Base-by-base conservation (phyloP, 139 green algal genomes). In the Chlorella ohadii region DNA sequence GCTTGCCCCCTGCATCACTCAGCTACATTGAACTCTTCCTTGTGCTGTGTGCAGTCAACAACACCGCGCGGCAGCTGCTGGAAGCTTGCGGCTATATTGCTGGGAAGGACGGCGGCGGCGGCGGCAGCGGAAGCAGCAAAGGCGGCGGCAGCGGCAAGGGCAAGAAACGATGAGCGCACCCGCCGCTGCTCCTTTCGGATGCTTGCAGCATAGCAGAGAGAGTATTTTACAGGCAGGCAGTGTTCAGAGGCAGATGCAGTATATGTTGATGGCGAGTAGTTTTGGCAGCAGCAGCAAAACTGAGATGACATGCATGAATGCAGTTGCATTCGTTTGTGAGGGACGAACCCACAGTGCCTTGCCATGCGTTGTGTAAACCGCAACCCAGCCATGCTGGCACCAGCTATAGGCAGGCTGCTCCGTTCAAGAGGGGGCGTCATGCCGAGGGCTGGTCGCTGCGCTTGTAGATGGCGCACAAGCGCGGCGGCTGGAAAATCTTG, bases 51-150 rank as follows among this genome's bases (percentile, higher is more conserved):
- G 51, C 51, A 59, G 51, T 98, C 79, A 98, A 95, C 88, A 97
- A 98, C 88, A 92, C 91, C 0, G 95, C 95, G 0, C 81, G 95
- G 23, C 33, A 87, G n/a, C 79, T 96, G 56, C 88, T 98, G 78
- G 92, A 94, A 23, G 27, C 82, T 1, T 73, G 80, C 23, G 92
- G 89, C 23, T 90, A 73, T 81, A 85, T 91, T 38, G 70, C 67
- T 19, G n/a, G 68, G 59, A 72, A 81, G 82, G 76, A 82, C 1
- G 38, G 56, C 75, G 34, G 36, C 67, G 22, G 70, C 39, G 59
- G 34, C 39, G 34, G 72, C 1, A 61, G n/a, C n/a, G n/a, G 78
- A 22, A n/a, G 33, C 38, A 55, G 79, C 68, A 65, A 59, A 22
- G 67, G 72, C 0, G 63, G 78, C 28, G 23, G 33, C 38, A 47